These are phyloP conservation scores for Claviceps sp. DNA, from an alignment of 2,329 filamentous ascomycete species.

Conservation along the genomic window DNA sequence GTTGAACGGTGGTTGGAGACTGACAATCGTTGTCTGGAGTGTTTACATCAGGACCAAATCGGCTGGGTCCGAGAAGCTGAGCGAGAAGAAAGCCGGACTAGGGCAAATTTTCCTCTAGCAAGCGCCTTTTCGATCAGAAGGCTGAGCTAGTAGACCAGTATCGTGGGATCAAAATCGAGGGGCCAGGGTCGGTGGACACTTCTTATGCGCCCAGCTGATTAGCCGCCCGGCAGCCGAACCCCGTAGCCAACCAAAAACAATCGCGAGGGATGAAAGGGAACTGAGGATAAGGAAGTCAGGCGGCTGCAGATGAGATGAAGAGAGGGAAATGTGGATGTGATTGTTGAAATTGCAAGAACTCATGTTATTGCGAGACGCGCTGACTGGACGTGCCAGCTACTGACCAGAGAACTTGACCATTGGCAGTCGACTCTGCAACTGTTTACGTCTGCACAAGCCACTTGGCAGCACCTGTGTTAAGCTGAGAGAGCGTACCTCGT, in stretches of 20 bases:
- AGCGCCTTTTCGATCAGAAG: neutral
- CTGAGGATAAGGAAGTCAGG: neutral
- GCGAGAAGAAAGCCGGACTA: neutral
- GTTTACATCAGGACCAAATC: neutral
- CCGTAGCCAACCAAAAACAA: neutral
- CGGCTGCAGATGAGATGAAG: neutral
- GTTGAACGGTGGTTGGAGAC: neutral
- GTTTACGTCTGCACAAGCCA: neutral
- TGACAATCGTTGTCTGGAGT: neutral
- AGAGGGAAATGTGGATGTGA: neutral
- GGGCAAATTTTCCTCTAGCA: neutral
- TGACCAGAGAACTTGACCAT: neutral
- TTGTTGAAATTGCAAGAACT: no score
- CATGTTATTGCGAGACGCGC: no score
- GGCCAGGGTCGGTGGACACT: neutral
- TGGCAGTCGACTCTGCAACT: neutral
- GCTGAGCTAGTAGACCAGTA: neutral
- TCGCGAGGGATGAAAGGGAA: neutral
- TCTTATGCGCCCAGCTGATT: neutral
- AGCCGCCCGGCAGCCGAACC: neutral
- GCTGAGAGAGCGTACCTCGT: neutral
- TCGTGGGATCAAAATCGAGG: neutral
- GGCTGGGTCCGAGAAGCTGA: neutral
- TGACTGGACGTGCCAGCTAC: no score
- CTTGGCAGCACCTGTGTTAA: neutral